A percentile compares a stretch with the other conserved stretches of the same genome.
Evolutionary conservation across 352 stramenopile genomes (phyloP).

Genomic region (Globisporangium canariense): DNA sequence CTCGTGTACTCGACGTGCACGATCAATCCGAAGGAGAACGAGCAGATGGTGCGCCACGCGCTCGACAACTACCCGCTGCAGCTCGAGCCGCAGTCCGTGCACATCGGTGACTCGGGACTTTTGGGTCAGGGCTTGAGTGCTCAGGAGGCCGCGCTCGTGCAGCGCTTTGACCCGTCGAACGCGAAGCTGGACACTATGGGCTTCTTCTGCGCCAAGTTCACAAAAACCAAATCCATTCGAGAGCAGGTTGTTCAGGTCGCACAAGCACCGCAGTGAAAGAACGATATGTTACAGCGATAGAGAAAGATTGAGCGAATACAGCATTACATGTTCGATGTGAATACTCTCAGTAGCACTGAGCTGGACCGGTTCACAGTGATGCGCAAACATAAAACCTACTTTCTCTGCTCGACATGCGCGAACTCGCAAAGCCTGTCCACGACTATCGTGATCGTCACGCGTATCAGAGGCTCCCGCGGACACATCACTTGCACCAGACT

Average conservation of each 20-base stretch:
- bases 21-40: constrained; percentile 91
- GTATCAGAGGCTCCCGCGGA: neutral
- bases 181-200: constrained; percentile 86
- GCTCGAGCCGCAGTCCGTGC: constrained; percentile 60
- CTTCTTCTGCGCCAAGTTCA: constrained; percentile 94
- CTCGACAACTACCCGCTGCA: constrained; percentile 85
- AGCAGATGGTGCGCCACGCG: constrained; percentile 89
- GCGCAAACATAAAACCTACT: neutral
- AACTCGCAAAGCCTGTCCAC: constrained; percentile 7
- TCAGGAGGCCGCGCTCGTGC: constrained; percentile 67
- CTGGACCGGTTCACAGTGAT: too few species aligned
- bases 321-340: constrained; percentile 2
- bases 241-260: neutral
- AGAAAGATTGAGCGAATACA: neutral
- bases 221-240: constrained; percentile 70
- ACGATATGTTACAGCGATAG: neutral
- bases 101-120: constrained; percentile 67
- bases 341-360: too few species aligned
- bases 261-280: neutral
- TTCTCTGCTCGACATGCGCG: neutral
- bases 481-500: constrained; percentile 3
- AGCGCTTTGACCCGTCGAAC: constrained; percentile 88
- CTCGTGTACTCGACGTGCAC: constrained; percentile 96
- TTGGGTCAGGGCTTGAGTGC: constrained; percentile 70
- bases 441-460: constrained; percentile 3